Evolutionary conservation across 805 yeast species (phyloP).

Genomic region (Saccharomycopsis javanensis): DNA sequence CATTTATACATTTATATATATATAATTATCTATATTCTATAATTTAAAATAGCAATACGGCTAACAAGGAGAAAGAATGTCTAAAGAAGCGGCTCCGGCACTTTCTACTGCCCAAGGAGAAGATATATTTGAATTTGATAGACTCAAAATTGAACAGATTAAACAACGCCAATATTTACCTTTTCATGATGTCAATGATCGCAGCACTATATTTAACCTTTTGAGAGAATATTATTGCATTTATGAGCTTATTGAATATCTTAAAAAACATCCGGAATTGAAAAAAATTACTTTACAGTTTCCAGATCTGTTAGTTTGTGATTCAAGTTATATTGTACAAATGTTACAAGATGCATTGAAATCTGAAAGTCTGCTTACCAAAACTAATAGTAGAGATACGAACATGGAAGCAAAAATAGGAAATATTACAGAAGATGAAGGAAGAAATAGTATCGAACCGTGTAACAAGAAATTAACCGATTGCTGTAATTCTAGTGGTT

Average conservation of each 20-base stretch:
- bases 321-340: constrained; percentile 63
- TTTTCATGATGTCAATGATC: constrained; percentile 2
- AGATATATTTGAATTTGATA: constrained; percentile 31
- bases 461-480: constrained; percentile 6
- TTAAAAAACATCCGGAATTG: constrained; percentile 29
- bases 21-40: too few relatives aligned
- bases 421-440: not conserved
- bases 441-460: too few relatives aligned
- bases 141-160: constrained; percentile 21
- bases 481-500: constrained; percentile 1
- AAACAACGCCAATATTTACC: constrained; percentile 11
- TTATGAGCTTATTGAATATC: constrained; percentile 34
- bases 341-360: constrained; percentile 32
- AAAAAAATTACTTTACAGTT: constrained; percentile 72
- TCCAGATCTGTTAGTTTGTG: constrained; percentile 72
- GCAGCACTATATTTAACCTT: constrained; percentile 5
- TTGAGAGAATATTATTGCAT: constrained; percentile 48
- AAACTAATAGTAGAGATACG: not conserved
- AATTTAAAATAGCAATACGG: not conserved
- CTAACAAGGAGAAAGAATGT: not conserved
- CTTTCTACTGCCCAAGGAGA: constrained; percentile 48
- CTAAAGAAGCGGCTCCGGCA: constrained; percentile 28
- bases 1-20: too few relatives aligned
- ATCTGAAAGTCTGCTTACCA: constrained; percentile 20
- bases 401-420: constrained; percentile 1